phyloP scores from a whole-genome alignment of 108 stramenopile species.

The Cyclotella atomus region DNA sequence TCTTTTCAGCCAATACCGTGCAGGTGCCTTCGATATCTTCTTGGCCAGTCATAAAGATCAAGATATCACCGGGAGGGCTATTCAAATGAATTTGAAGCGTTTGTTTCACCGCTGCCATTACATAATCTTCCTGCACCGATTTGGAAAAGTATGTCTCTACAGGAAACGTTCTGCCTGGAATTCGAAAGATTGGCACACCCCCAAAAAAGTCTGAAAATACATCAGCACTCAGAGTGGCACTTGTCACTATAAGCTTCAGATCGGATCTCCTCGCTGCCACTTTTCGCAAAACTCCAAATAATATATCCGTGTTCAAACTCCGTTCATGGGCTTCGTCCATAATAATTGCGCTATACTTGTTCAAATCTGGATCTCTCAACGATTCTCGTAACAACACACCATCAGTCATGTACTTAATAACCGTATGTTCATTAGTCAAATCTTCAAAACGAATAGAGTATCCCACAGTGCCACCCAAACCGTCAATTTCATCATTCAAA shows the following conservation, averaged over 20 bases:
- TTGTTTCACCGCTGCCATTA: conserved; percentile 98
- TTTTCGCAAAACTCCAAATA: conserved; percentile 96
- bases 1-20: conserved; percentile 92
- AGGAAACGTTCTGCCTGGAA: conserved; percentile 90
- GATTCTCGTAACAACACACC: conserved; percentile 97
- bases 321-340: conserved; percentile 99
- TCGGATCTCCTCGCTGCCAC: conserved; percentile 93
- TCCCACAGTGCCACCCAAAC: conserved; percentile 93
- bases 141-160: conserved; percentile 95
- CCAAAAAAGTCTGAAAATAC: conserved; percentile 97
- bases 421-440: conserved; percentile 82
- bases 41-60: conserved; percentile 99
- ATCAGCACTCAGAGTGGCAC: conserved; percentile 96
- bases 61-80: conserved; percentile 95
- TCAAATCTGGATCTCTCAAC: conserved; percentile 93
- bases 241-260: conserved; percentile 97
- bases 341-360: conserved; percentile 90
- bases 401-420: conserved; percentile 96
- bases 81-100: conserved; percentile 97
- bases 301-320: conserved; percentile 95
- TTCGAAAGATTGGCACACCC: conserved; percentile 95
- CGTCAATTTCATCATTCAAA: conserved; percentile 69
- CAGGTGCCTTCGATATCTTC: conserved; percentile 99
- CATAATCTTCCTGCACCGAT: conserved; percentile 95
- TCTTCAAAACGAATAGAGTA: conserved; percentile 99